Evolutionary conservation across 371 early-diverging fungal species (phyloP).

Genomic region (Haplosporangium sp.): DNA sequence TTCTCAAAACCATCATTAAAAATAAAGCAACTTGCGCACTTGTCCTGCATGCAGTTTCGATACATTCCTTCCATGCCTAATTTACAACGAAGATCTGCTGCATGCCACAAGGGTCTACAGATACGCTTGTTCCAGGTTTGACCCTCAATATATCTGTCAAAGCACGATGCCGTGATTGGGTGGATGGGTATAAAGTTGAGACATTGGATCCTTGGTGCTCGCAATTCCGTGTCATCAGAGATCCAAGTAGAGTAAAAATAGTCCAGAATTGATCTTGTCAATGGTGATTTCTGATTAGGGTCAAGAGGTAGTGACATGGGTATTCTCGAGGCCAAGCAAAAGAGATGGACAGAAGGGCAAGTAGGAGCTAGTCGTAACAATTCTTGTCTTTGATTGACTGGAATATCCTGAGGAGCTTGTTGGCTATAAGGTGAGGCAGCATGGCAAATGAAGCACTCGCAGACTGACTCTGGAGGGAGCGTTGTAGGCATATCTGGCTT

Average conservation of each 20-base stretch:
- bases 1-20: conserved; percentile 50
- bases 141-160: conserved; percentile 49
- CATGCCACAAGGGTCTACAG: conserved; percentile 49
- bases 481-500: conserved; percentile 54
- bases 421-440: conserved; percentile 44
- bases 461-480: conserved; percentile 48
- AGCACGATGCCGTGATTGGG: conserved; percentile 46
- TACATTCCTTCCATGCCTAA: conserved; percentile 54
- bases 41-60: conserved; percentile 55
- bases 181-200: conserved; percentile 56
- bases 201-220: conserved; percentile 45
- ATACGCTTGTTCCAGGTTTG: conserved; percentile 51
- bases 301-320: conserved; percentile 54
- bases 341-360: conserved; percentile 52
- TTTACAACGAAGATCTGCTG: conserved; percentile 52
- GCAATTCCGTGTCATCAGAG: conserved; percentile 17
- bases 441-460: conserved; percentile 53
- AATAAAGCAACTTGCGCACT: conserved; percentile 51
- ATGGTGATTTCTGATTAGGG: conserved; percentile 42
- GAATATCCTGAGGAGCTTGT: conserved; percentile 43
- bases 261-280: conserved; percentile 47
- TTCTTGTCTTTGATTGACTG: conserved; percentile 42
- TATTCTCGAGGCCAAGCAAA: conserved; percentile 49
- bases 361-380: conserved; percentile 43
- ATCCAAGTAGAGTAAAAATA: conserved; percentile 54